Percentiles rank a stretch among this genome's conserved stretches.
Conservation (phyloP, 192 early-diverging fungal genomes). For the Kickxella alabastrina region DNA sequence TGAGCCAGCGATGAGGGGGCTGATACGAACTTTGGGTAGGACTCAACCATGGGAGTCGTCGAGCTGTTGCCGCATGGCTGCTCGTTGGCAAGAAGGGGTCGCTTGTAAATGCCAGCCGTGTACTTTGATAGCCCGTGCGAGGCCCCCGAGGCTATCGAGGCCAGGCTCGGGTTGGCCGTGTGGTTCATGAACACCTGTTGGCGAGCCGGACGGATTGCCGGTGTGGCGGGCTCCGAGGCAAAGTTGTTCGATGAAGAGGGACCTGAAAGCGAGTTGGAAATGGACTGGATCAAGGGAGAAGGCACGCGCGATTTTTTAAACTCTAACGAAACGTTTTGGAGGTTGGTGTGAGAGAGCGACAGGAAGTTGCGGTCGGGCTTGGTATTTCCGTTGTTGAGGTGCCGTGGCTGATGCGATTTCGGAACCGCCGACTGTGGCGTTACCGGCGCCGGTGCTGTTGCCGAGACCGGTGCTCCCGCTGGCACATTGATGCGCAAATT, state of each 20-base stretch:
- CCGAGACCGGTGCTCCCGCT: background rate
- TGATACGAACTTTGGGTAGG: background rate
- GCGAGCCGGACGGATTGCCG: background rate
- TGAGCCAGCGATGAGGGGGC: background rate
- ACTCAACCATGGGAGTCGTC: background rate
- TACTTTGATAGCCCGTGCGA: background rate
- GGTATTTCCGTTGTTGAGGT: background rate
- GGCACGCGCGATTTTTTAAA: conserved; percentile 1
- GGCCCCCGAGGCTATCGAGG: background rate
- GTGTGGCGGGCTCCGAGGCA: conserved; percentile 34
- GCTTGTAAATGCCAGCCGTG: background rate
- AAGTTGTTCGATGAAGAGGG: conserved; percentile 12
- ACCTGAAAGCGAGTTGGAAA: conserved; percentile 12
- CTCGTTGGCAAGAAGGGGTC: conserved; percentile 2
- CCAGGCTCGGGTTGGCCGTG: background rate
- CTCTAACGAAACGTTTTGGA: conserved; percentile 20
- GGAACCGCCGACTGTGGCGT: too few relatives aligned
- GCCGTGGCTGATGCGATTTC: background rate
- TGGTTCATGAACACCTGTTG: conserved; percentile 3
- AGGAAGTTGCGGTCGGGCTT: conserved; percentile 20
- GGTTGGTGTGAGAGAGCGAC: conserved; percentile 44
- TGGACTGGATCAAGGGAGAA: conserved; percentile 18
- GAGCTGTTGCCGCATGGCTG: background rate
- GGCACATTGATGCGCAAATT: background rate
- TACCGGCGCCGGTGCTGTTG: background rate